phyloP scores from a whole-genome alignment of 441 rosid genomes.

The Omphalea diandra region DNA sequence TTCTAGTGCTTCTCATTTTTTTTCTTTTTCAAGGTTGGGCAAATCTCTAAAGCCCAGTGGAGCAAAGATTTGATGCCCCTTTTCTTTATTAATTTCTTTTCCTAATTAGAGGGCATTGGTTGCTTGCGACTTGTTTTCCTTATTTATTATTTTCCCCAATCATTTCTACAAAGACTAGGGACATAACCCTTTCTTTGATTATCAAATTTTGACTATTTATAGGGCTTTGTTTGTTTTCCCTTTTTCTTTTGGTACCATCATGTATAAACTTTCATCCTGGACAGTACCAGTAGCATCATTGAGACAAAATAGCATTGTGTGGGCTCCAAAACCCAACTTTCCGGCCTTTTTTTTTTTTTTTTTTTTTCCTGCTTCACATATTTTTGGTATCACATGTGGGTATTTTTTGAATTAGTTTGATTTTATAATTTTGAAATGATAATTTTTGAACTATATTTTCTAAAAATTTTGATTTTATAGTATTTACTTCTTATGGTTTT shows the following conservation, averaged over 20 bases:
- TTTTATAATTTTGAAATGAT: neutral
- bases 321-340: neutral
- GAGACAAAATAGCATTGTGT: neutral
- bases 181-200: conserved; percentile 1
- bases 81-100: neutral
- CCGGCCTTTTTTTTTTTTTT: neutral
- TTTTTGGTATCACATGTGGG: too few species aligned
- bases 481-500: too few species aligned
- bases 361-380: too few species aligned
- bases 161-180: conserved; percentile 18
- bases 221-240: too few species aligned
- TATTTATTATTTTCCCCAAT: conserved; percentile 5
- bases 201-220: conserved; percentile 1
- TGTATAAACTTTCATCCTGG: neutral
- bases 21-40: neutral
- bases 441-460: too few species aligned
- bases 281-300: neutral
- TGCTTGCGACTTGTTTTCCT: neutral
- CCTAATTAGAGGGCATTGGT: neutral
- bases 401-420: neutral
- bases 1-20: neutral
- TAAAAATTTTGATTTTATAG: too few species aligned
- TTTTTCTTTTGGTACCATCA: neutral
- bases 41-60: conserved; percentile 19
- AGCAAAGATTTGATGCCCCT: conserved; percentile 12